Conservation (phyloP, 371 early-diverging fungal species). For the Conidiobolus coronatus region DNA sequence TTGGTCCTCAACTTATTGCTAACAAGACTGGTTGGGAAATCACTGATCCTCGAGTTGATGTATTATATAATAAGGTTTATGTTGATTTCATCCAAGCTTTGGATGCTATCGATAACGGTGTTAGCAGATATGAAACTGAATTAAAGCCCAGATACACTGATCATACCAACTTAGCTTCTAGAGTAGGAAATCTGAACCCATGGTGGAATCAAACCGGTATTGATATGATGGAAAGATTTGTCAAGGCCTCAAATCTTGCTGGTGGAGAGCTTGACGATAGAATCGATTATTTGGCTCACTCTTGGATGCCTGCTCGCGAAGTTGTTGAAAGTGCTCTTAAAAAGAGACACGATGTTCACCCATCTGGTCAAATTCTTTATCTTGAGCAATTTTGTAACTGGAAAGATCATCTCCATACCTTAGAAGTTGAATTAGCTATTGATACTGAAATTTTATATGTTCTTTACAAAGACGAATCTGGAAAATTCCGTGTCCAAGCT, state of each 20-base stretch:
- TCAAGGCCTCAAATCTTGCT: constrained; percentile 45
- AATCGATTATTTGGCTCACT: constrained; percentile 30
- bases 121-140: constrained; percentile 55
- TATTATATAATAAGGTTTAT: constrained; percentile 59
- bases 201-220: constrained; percentile 67
- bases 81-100: constrained; percentile 57
- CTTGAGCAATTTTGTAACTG: constrained; percentile 72
- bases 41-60: constrained; percentile 25
- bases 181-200: constrained; percentile 74
- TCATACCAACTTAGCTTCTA: constrained; percentile 44
- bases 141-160: constrained; percentile 61
- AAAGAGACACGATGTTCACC: constrained; percentile 28
- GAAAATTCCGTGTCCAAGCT: constrained; percentile 54
- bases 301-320: constrained; percentile 79
- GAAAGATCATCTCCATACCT: constrained; percentile 67
- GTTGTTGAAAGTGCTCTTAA: constrained; percentile 49
- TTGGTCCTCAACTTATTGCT: constrained; percentile 58
- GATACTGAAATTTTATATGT: constrained; percentile 33
- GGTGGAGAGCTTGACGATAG: constrained; percentile 49
- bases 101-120: constrained; percentile 82
- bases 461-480: constrained; percentile 52
- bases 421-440: constrained; percentile 32
- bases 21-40: constrained; percentile 22
- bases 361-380: constrained; percentile 56
- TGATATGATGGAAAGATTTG: constrained; percentile 48